These are phyloP conservation scores for Saprolegnia parasitica DNA, from an alignment of 352 stramenopile species.

Conservation along the genomic window DNA sequence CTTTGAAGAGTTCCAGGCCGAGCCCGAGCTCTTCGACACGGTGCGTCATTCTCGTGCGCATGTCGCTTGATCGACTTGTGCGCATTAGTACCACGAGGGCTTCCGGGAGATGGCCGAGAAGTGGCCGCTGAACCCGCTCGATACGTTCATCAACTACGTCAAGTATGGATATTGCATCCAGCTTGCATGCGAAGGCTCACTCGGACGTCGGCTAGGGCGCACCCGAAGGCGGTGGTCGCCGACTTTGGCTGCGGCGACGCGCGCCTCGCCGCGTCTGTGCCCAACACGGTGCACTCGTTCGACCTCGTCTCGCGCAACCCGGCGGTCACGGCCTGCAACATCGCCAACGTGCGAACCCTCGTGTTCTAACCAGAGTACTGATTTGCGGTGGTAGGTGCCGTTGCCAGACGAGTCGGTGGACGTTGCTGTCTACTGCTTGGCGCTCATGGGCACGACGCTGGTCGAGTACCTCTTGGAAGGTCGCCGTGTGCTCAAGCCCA, in stretches of 20 bases:
- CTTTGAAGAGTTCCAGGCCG: conserved; percentile 89
- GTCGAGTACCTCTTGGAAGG: conserved; percentile 96
- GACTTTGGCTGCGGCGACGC: conserved; percentile 99
- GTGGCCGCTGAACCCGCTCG: conserved; percentile 97
- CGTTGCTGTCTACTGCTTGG: conserved; percentile 96
- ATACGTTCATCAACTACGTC: conserved; percentile 95
- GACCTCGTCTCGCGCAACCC: conserved; percentile 93
- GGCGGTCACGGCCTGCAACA: conserved; percentile 96
- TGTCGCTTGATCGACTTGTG: conserved; percentile 29
- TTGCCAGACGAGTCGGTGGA: conserved; percentile 87
- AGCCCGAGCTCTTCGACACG: conserved; percentile 95
- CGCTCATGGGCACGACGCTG: conserved; percentile 98
- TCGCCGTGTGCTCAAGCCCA: conserved; percentile 89
- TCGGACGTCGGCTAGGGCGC: conserved; percentile 36
- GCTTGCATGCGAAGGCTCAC: neutral
- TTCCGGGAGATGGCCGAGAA: conserved; percentile 96
- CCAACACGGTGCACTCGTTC: conserved; percentile 95
- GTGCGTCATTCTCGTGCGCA: conserved; percentile 28
- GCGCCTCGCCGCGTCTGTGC: conserved; percentile 84
- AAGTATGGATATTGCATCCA: conserved; percentile 58
- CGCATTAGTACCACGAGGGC: conserved; percentile 96
- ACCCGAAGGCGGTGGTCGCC: conserved; percentile 80
- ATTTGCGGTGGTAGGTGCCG: conserved; percentile 81
- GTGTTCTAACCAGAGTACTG: neutral
- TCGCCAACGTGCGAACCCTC: conserved; percentile 68